A percentile compares a stretch with the other conserved stretches of the same genome.
Conservation (phyloP, 495 filamentous ascomycete genomes). For the Podospora comata region DNA sequence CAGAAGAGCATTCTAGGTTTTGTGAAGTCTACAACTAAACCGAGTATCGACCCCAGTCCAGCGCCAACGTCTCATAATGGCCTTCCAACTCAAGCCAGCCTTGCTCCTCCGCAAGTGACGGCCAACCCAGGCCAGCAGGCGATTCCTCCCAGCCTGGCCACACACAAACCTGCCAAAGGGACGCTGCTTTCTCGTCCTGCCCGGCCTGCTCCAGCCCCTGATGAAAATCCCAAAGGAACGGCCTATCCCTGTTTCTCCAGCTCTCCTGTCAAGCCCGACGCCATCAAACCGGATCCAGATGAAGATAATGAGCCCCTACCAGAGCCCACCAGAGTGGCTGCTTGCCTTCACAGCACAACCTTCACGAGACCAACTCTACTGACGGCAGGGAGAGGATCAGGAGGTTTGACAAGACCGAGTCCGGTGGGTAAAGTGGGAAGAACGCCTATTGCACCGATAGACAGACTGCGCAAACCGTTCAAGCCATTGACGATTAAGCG, state of each 20-base stretch:
- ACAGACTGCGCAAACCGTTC: slow-evolving; percentile 45
- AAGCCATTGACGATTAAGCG: slow-evolving; percentile 44
- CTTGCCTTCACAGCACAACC: slow-evolving; percentile 44
- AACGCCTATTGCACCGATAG: slow-evolving; percentile 37
- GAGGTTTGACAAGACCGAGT: slow-evolving; percentile 30
- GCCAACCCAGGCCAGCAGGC: slow-evolving; percentile 18
- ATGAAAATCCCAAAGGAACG: slow-evolving; percentile 18
- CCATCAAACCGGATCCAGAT: slow-evolving; percentile 12
- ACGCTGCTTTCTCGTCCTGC: background rate
- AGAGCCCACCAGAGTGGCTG: slow-evolving; percentile 36
- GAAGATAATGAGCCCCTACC: slow-evolving; percentile 29
- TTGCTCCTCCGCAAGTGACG: background rate
- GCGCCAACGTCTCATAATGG: background rate
- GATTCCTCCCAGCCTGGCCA: slow-evolving; percentile 36
- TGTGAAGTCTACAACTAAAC: slow-evolving; percentile 19
- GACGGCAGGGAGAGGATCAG: slow-evolving; percentile 28
- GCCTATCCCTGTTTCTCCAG: slow-evolving; percentile 50
- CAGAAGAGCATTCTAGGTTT: slow-evolving; percentile 45
- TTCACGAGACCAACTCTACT: slow-evolving; percentile 31
- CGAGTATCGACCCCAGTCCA: slow-evolving; percentile 2
- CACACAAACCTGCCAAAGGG: slow-evolving; percentile 33
- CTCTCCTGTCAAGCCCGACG: slow-evolving; percentile 37
- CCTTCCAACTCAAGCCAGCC: slow-evolving; percentile 1
- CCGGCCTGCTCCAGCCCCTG: background rate
- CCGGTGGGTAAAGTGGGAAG: slow-evolving; percentile 18